Base-by-base conservation (phyloP, 192 early-diverging fungal species). In the Entomortierella lignicola region DNA sequence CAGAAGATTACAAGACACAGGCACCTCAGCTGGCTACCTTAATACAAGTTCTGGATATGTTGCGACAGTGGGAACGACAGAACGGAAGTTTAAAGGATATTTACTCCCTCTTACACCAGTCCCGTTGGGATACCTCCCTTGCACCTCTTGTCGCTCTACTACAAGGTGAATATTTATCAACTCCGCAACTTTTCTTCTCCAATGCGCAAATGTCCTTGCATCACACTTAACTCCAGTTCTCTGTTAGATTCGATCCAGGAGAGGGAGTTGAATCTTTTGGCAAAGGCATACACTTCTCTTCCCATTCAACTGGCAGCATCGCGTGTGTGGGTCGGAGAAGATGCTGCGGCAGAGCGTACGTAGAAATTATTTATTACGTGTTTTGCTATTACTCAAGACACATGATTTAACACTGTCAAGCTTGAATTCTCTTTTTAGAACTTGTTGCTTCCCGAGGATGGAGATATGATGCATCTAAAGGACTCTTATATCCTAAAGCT, bases 221-320 rank as follows among this genome's bases (percentile, higher is more conserved):
- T 37, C 34, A 10, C 34, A 10, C 34, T 10, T 7, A 37, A 37
- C 5, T 7, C 34, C n/a, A n/a, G n/a, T n/a, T n/a, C n/a, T n/a
- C n/a, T n/a, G n/a, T 21, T 66, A 79, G 75, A 79, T 30, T 79
- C 75, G 15, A 79, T 79, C 59, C 75, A 79, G 4, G 52, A 79
- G 42, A 51, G 67, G n/a, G 75, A 79, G 21, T 29, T 79, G 60
- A 68, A 79, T 26, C 30, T 79, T 12, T 52, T 79, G 62, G 75
- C 75, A 17, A 79, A 70, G 57, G 75, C 75, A 23, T 79, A 79
- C 31, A 70, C 75, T 11, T 79, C 75, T 20, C 67, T 79, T 12
- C 75, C 75, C 17, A n/a, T 79, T 27, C 75, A 79, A 21, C 39
- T 79, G 67, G 75, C 67, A 23, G 75, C 75, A 25, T 79, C 75